Percentiles rank a stretch among this genome's conserved stretches.
Conservation (phyloP, 257 asterid species). For the Cinchona pubescens region DNA sequence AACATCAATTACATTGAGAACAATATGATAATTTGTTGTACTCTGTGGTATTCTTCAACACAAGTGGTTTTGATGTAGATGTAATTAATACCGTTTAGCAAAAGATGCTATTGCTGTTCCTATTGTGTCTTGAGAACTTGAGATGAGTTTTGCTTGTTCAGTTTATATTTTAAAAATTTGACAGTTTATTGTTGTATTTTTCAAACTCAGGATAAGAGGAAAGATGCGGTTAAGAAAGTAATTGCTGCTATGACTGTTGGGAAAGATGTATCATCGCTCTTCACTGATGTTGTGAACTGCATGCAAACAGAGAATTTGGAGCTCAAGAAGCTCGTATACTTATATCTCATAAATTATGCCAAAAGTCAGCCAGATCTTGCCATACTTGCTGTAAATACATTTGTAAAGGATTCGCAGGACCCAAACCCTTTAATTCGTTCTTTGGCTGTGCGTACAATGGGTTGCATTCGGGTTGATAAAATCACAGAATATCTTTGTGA, state of each 20-base stretch:
- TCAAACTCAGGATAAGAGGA: conserved; percentile 82
- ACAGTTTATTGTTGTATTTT: conserved; percentile 8
- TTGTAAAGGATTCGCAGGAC: conserved; percentile 98
- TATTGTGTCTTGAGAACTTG: background rate
- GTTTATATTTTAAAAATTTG: background rate
- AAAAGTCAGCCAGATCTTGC: conserved; percentile 99
- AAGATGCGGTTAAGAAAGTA: conserved; percentile 98
- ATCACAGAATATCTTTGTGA: conserved; percentile 96
- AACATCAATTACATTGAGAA: background rate
- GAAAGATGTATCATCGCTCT: conserved; percentile 94
- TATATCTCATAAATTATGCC: conserved; percentile 96
- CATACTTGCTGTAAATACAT: conserved; percentile 95
- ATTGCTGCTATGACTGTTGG: conserved; percentile 99
- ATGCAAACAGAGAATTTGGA: conserved; percentile 99
- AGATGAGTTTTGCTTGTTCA: background rate
- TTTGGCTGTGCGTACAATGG: conserved; percentile 99
- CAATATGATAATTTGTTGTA: background rate
- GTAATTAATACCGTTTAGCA: background rate
- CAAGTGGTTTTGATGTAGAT: background rate
- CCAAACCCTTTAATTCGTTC: conserved; percentile 99
- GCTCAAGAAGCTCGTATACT: conserved; percentile 92
- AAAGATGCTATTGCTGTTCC: background rate
- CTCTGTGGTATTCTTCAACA: background rate
- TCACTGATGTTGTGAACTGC: conserved; percentile 98
- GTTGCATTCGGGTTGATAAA: conserved; percentile 98